phyloP scores from a whole-genome alignment of 176 grass and related monocot genomes.

The Oryza brachyantha region DNA sequence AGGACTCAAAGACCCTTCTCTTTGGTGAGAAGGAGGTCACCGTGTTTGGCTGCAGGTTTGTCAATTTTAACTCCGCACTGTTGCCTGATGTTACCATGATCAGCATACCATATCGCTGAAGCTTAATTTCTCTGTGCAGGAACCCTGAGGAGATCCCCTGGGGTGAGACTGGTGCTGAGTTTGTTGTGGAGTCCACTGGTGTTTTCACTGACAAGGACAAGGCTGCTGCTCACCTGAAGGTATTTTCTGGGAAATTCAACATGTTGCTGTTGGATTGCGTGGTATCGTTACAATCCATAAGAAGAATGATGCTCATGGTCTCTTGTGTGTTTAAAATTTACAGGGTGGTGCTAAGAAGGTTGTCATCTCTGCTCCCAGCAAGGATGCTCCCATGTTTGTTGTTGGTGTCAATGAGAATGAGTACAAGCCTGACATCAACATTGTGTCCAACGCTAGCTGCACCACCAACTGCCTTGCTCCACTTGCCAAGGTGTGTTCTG shows the following conservation, averaged over 20 bases:
- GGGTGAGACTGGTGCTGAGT: constrained; percentile 61
- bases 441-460: constrained; percentile 69
- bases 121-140: background rate
- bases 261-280: background rate
- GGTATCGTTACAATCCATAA: background rate
- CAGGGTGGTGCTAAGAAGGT: constrained; percentile 79
- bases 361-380: constrained; percentile 68
- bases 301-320: background rate
- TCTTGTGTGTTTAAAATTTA: background rate
- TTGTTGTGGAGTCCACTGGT: constrained; percentile 59
- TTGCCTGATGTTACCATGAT: background rate
- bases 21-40: constrained; percentile 58
- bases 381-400: constrained; percentile 73
- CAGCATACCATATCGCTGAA: background rate
- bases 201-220: constrained; percentile 74
- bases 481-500: constrained; percentile 70
- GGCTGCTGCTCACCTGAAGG: constrained; percentile 72
- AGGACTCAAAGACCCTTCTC: constrained; percentile 67
- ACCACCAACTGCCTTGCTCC: constrained; percentile 76
- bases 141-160: constrained; percentile 77
- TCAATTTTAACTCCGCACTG: background rate
- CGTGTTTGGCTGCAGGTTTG: constrained; percentile 49
- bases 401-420: constrained; percentile 59
- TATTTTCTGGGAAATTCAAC: background rate
- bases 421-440: constrained; percentile 50